phyloP scores from a whole-genome alignment of 306 rosid genomes.

The Inga oerstediana region DNA sequence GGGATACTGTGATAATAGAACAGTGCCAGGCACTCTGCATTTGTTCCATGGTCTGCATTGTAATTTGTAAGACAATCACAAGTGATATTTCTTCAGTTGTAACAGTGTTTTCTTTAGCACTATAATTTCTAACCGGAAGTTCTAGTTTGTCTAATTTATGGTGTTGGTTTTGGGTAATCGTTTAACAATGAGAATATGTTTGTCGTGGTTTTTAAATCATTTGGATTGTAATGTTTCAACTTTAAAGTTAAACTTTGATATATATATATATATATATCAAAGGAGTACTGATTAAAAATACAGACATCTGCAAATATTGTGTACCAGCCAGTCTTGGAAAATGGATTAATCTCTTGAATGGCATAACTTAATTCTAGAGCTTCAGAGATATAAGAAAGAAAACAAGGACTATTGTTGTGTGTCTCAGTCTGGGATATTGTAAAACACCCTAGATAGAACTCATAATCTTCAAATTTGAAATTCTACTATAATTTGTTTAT shows the following conservation, averaged over 20 bases:
- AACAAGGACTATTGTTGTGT: background rate
- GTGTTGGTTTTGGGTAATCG: background rate
- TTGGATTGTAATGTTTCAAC: background rate
- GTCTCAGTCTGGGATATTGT: conserved; percentile 3
- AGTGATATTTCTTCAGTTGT: background rate
- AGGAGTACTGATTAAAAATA: background rate
- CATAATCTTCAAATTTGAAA: background rate
- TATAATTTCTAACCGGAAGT: background rate
- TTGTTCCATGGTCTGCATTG: background rate
- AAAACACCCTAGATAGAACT: too few relatives aligned
- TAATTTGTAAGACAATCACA: background rate
- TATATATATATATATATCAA: background rate
- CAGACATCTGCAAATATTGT: background rate
- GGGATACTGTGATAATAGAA: background rate
- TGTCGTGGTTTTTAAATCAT: background rate
- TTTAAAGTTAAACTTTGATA: background rate
- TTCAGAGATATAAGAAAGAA: background rate
- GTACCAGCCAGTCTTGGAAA: background rate
- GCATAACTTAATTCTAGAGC: background rate
- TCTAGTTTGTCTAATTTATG: background rate
- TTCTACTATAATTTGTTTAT: background rate
- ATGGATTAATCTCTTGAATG: background rate
- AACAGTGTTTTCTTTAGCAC: background rate
- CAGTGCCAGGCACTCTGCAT: background rate
- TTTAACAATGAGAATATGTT: background rate